These are phyloP conservation scores for Pseudisothecium myosuroides DNA, from an alignment of 225 moss, liverwort and hornwort genomes.

Conservation along the genomic window DNA sequence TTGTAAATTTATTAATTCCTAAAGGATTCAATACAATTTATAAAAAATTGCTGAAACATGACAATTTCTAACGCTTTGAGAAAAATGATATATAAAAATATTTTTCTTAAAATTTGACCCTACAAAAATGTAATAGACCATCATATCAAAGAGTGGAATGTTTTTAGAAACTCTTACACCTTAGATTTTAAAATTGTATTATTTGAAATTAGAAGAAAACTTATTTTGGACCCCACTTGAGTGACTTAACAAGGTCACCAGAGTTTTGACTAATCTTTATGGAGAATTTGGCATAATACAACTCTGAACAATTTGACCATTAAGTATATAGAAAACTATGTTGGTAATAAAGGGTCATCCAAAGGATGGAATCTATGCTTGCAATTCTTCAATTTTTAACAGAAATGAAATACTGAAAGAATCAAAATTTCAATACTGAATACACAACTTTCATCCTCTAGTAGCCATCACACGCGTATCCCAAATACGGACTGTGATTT, in stretches of 20 bases:
- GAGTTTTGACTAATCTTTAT: neutral
- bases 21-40: accelerated
- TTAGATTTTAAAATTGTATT: neutral
- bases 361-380: neutral
- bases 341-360: too few relatives aligned
- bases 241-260: neutral
- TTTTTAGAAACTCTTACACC: neutral
- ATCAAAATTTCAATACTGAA: neutral
- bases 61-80: neutral
- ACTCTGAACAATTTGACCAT: neutral
- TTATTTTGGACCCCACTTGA: neutral
- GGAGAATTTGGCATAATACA: neutral
- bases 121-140: neutral
- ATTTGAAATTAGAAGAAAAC: neutral
- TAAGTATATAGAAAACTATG: accelerated
- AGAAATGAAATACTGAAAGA: neutral
- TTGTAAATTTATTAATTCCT: too few relatives aligned
- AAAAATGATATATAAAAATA: neutral
- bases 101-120: accelerated
- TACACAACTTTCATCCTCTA: neutral
- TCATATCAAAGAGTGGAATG: too few relatives aligned
- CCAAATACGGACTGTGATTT: accelerated
- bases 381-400: neutral
- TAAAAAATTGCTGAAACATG: neutral
- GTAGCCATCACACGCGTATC: too few relatives aligned